Percentiles rank a stretch among this genome's conserved stretches.
These are phyloP conservation scores for Epichloe gansuensis DNA, from an alignment of 2,329 filamentous ascomycete genomes.

Conservation along the genomic window DNA sequence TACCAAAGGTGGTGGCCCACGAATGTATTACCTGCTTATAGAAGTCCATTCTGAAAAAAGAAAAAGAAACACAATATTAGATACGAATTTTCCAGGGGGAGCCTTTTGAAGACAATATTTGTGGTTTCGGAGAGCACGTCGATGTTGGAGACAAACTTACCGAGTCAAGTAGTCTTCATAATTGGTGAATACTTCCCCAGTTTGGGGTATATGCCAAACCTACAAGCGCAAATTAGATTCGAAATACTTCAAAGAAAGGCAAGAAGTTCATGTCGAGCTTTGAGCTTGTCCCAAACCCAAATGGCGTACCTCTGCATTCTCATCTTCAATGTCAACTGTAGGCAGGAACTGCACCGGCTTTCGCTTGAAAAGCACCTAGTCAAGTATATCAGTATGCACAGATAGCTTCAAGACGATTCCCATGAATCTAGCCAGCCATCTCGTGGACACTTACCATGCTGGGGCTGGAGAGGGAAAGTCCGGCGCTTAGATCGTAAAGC, in stretches of 20 bases:
- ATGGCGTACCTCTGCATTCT: conserved; percentile 65
- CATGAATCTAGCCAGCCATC: background rate
- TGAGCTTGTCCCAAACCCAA: background rate
- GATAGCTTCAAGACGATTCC: background rate
- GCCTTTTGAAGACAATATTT: background rate
- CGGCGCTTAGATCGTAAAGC: background rate
- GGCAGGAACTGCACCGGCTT: conserved; percentile 82
- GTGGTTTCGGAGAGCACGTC: background rate
- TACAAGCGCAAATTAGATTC: conserved; percentile 24
- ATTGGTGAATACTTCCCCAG: conserved; percentile 75
- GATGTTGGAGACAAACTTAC: conserved; percentile 34
- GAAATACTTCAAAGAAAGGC: background rate
- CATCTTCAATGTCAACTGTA: conserved; percentile 60
- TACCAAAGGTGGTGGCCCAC: background rate
- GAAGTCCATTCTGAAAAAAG: conserved; percentile 62
- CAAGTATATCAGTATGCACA: conserved; percentile 6
- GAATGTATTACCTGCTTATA: conserved; percentile 60
- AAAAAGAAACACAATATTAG: conserved; percentile 6
- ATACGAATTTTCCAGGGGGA: background rate
- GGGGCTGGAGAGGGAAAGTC: background rate
- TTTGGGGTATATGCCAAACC: conserved; percentile 88
- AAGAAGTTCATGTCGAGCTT: conserved; percentile 1
- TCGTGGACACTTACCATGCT: conserved; percentile 7
- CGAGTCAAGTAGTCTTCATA: conserved; percentile 82
- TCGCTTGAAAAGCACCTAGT: conserved; percentile 84